These are phyloP conservation scores for Blastobotrys terrestris DNA, from an alignment of 805 yeast genomes.

Conservation along the genomic window DNA sequence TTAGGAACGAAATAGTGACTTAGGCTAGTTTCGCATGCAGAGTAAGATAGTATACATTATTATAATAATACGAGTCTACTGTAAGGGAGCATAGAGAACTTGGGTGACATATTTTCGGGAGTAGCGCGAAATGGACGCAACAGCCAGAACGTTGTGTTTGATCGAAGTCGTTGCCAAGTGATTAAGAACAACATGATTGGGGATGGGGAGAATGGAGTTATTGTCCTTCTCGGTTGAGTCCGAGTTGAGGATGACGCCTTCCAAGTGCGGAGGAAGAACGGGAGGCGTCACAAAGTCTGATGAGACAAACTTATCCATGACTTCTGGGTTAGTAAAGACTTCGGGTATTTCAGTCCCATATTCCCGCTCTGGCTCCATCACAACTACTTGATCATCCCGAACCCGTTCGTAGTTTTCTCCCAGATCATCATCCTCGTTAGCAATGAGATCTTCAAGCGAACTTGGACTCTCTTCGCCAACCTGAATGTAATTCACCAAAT, in stretches of 20 bases:
- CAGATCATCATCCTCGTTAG: conserved; percentile 1
- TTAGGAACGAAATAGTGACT: too few relatives aligned
- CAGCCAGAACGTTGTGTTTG: conserved; percentile 88
- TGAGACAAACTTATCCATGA: conserved; percentile 33
- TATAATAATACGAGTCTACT: conserved; percentile 24
- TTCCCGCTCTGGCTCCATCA: conserved; percentile 61
- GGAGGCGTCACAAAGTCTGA: conserved; percentile 73
- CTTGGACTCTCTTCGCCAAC: conserved; percentile 19
- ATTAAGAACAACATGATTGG: conserved; percentile 89
- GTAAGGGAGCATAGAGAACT: conserved; percentile 82
- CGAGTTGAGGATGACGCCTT: conserved; percentile 79
- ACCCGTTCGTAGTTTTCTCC: conserved; percentile 46
- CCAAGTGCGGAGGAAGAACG: conserved; percentile 93
- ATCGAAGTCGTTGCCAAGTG: conserved; percentile 92
- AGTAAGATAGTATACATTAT: neutral
- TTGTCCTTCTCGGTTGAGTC: conserved; percentile 72
- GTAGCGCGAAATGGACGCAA: conserved; percentile 84
- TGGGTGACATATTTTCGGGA: conserved; percentile 89
- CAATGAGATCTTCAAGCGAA: neutral
- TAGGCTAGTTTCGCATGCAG: too few relatives aligned
- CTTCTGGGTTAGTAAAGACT: conserved; percentile 40
- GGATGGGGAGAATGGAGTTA: conserved; percentile 83
- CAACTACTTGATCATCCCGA: conserved; percentile 39
- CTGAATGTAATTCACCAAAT: conserved; percentile 77
- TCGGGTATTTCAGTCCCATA: conserved; percentile 38